These are phyloP conservation scores for Ophiostoma sp. DNA, from an alignment of 2,329 filamentous ascomycete genomes.

Conservation along the genomic window DNA sequence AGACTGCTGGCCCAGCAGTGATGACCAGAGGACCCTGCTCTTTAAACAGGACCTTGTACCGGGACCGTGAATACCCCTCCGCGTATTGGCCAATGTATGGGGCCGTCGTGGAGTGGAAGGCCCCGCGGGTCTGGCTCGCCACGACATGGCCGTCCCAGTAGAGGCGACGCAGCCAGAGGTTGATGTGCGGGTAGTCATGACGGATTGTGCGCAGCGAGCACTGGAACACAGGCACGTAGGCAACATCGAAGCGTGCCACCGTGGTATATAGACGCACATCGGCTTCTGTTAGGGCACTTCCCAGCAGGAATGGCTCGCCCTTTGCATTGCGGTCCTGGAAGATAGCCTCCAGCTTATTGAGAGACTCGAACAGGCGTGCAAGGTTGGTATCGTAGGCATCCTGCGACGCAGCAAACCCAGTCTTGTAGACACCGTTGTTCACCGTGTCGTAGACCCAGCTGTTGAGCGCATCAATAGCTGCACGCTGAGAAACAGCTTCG, in stretches of 20 bases:
- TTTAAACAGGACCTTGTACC: not conserved
- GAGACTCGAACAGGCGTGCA: not conserved
- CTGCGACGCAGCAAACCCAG: slow-evolving; percentile 58
- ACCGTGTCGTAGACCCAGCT: slow-evolving; percentile 57
- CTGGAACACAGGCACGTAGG: slow-evolving; percentile 61
- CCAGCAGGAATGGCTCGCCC: not conserved
- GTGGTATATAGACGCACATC: not conserved
- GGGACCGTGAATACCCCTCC: not conserved
- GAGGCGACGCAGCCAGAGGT: slow-evolving; percentile 63
- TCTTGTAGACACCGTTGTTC: slow-evolving; percentile 48
- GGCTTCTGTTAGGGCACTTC: not conserved
- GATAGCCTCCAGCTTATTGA: not conserved
- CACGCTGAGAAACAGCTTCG: slow-evolving; percentile 62
- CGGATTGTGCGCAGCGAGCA: slow-evolving; percentile 61
- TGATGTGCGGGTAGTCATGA: slow-evolving; percentile 61
- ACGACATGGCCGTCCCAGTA: slow-evolving; percentile 39
- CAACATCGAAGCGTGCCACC: slow-evolving; percentile 63
- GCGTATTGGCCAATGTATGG: not conserved
- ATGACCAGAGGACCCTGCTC: not conserved
- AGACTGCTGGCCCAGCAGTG: not conserved
- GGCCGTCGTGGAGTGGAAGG: not conserved
- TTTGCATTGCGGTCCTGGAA: not conserved
- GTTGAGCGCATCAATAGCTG: slow-evolving; percentile 60
- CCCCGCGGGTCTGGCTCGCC: not conserved
- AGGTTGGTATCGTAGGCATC: not conserved